Evolutionary conservation across 2,329 filamentous ascomycete genomes (phyloP).

Genomic region (Teratosphaeria epicoccoides): DNA sequence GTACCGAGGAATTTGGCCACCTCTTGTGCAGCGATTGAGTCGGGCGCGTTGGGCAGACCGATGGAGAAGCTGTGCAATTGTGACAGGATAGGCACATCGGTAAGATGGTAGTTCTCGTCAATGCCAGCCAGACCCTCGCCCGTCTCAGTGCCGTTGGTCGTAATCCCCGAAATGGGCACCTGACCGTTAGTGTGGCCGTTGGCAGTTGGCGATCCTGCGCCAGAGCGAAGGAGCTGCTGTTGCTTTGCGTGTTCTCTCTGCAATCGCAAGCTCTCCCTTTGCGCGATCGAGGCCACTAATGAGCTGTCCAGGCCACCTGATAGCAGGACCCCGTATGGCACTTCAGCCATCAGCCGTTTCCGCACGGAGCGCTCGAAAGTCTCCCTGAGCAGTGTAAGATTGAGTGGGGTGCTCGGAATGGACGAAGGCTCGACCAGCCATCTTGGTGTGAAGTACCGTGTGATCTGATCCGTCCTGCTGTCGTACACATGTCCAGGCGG

Average conservation of each 20-base stretch:
- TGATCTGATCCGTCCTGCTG: conserved; percentile 76
- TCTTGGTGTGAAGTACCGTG: conserved; percentile 78
- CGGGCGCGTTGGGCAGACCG: conserved; percentile 82
- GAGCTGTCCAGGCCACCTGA: conserved; percentile 95
- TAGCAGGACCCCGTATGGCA: conserved; percentile 90
- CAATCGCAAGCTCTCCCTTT: conserved; percentile 60
- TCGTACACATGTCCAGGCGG: conserved; percentile 94
- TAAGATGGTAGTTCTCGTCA: conserved; percentile 81
- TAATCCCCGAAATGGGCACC: conserved; percentile 19
- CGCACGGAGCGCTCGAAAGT: conserved; percentile 83
- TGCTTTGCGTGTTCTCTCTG: conserved; percentile 38
- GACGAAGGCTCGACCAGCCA: conserved; percentile 76
- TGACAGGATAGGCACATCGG: conserved; percentile 80
- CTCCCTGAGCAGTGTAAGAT: conserved; percentile 71
- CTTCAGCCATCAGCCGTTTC: conserved; percentile 97
- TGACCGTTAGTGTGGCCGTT: conserved; percentile 33
- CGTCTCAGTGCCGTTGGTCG: conserved; percentile 35
- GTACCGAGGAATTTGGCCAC: conserved; percentile 95
- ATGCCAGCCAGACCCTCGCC: conserved; percentile 79
- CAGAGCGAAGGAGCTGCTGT: conserved; percentile 29
- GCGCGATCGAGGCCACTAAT: conserved; percentile 86
- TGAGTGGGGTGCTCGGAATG: conserved; percentile 68
- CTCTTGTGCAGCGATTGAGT: conserved; percentile 82
- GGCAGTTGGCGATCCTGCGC: conserved; percentile 17
- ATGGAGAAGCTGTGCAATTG: conserved; percentile 99